Evolutionary conservation across 108 stramenopile species (phyloP), one percentile per base, ranked within the genome.

Genomic region (Skeletonema costatum): DNA sequence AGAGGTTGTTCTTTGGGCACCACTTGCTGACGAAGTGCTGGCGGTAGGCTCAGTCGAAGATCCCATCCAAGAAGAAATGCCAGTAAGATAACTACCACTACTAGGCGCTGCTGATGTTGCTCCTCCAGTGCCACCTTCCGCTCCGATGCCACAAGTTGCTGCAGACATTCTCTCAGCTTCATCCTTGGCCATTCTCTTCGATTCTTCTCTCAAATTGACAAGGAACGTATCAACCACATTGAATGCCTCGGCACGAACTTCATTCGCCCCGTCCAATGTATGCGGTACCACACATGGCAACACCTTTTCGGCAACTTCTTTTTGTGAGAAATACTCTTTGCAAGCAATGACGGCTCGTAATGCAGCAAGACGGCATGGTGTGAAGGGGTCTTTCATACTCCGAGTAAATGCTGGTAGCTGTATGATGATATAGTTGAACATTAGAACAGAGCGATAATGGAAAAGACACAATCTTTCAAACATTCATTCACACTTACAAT

Each of bases 231-330:
- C 88, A 19, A 93, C 81, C 2, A 85, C 90, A 10, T 60, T 70
- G 71, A 94, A 93, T 13, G 93, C 92, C 70, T 92, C 96, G 1
- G 74, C 68, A 46, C 96, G 83, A 31, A 97, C 92, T 56, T 92
- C 91, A 25, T 51, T 68, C 32, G 77, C 78, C 33, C 69, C 87
- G 82, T 97, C 96, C 61, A 93, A 66, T 71, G 88, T 76, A 51
- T 80, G 71, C 8, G 92, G 90, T 51, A 85, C 86, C 3, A 94
- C 75, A 11, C 82, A 73, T 1, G 92, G 92, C 70, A 93, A 64
- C 0, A 97, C 90, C 71, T 89, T 87, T 12, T 71, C 70, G 0
- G 91, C 89, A 32, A 97, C 51, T 11, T 86, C 91, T 32, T 71
- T 76, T 19, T 73, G 83, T 10, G 84, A 51, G 76, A 93, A 97